A percentile compares a stretch with the other conserved stretches of the same genome.
Conservation (phyloP, 2,329 filamentous ascomycete genomes). For the Alternaria hordeiaustralica region DNA sequence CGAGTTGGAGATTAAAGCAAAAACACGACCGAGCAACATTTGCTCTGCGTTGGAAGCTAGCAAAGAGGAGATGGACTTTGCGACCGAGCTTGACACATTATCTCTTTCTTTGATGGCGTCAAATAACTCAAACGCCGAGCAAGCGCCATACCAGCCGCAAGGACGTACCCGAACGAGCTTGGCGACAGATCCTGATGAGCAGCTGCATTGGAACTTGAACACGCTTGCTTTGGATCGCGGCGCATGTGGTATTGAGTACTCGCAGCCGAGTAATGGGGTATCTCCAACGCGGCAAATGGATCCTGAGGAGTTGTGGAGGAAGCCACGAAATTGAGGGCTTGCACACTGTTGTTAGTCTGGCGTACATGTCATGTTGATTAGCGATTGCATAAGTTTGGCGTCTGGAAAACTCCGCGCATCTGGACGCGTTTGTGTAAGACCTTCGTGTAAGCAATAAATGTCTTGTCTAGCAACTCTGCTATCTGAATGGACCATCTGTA, state of each 20-base stretch:
- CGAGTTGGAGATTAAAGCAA: conserved; percentile 32
- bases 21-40: conserved; percentile 37
- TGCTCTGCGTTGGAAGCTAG: conserved; percentile 39
- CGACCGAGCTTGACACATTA: conserved; percentile 39
- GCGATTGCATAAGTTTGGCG: conserved; percentile 17
- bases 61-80: conserved; percentile 41
- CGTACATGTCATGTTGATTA: conserved; percentile 5
- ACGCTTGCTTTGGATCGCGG: conserved; percentile 41
- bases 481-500: neutral
- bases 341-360: neutral
- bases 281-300: conserved; percentile 17
- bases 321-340: conserved; percentile 18
- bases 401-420: neutral
- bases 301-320: conserved; percentile 36
- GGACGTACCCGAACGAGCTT: conserved; percentile 31
- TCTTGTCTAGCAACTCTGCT: neutral
- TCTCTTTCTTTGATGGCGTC: conserved; percentile 39
- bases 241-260: conserved; percentile 43
- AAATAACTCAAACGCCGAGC: conserved; percentile 15
- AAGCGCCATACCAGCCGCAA: conserved; percentile 10
- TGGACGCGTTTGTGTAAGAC: neutral
- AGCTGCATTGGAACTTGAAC: conserved; percentile 45
- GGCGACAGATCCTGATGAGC: conserved; percentile 42
- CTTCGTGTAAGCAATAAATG: neutral
- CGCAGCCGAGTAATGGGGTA: conserved; percentile 16